phyloP scores from a whole-genome alignment of 176 grass and related monocot genomes.

The Guadua angustifolia region DNA sequence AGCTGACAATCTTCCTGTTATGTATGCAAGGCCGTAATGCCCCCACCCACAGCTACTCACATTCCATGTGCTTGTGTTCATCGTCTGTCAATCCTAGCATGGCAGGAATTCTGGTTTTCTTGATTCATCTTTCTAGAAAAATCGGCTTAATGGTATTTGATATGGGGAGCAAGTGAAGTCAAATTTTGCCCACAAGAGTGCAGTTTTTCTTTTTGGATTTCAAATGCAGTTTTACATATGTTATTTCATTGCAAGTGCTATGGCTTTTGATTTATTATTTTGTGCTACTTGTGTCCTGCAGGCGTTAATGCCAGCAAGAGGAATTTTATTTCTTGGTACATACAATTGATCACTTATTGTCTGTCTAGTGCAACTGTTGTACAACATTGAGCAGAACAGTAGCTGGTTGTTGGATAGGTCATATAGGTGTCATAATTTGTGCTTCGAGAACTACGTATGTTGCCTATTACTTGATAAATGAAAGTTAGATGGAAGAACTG shows the following conservation, averaged over 20 bases:
- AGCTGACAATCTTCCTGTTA: slow-evolving; percentile 59
- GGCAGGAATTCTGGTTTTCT: slow-evolving; percentile 18
- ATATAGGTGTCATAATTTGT: slow-evolving; percentile 41
- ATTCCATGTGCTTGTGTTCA: slow-evolving; percentile 53
- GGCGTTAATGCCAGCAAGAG: slow-evolving; percentile 36
- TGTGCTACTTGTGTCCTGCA: slow-evolving; percentile 8
- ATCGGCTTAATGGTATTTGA: neutral
- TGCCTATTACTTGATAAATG: slow-evolving; percentile 18
- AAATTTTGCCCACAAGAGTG: neutral
- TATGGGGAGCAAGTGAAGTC: neutral
- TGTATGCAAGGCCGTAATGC: slow-evolving; percentile 43
- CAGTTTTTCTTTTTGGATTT: slow-evolving; percentile 15
- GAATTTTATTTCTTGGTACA: slow-evolving; percentile 34
- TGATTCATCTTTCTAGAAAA: slow-evolving; percentile 38
- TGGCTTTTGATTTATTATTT: neutral
- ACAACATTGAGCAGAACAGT: slow-evolving; percentile 39
- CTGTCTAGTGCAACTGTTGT: slow-evolving; percentile 40
- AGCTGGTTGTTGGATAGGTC: slow-evolving; percentile 46
- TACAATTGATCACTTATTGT: slow-evolving; percentile 58
- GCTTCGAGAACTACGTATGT: slow-evolving; percentile 33
- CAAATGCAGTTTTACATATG: neutral
- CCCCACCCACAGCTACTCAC: slow-evolving; percentile 35
- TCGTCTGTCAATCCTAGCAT: slow-evolving; percentile 38
- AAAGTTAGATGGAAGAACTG: neutral
- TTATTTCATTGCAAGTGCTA: slow-evolving; percentile 24